phyloP scores from a whole-genome alignment of 768 basidiomycete genomes.

The Mycena filopes region DNA sequence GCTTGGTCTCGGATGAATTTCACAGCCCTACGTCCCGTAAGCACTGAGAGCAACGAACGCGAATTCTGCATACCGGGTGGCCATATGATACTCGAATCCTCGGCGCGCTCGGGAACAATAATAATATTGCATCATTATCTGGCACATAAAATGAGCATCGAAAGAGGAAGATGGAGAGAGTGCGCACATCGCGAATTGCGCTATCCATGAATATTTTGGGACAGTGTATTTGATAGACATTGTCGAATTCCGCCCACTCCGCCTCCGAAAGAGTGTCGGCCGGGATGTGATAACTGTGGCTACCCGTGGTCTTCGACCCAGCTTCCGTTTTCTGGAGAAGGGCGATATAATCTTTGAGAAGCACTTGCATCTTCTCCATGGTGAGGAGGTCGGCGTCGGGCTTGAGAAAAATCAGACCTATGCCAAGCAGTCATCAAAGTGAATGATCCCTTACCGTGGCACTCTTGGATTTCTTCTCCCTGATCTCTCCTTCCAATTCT shows the following conservation, averaged over 20 bases:
- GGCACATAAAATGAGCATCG: conserved; percentile 31
- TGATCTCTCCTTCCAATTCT: conserved; percentile 52
- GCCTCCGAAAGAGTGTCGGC: conserved; percentile 72
- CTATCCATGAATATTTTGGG: conserved; percentile 84
- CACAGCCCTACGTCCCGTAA: conserved; percentile 64
- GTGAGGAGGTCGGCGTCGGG: conserved; percentile 29
- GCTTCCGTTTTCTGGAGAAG: conserved; percentile 61
- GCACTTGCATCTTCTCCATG: conserved; percentile 60
- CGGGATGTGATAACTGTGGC: conserved; percentile 70
- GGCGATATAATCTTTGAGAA: conserved; percentile 70
- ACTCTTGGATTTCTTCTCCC: conserved; percentile 22
- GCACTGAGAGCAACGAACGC: conserved; percentile 14
- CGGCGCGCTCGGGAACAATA: conserved; percentile 80
- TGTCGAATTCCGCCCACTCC: conserved; percentile 86
- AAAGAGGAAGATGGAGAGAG: not conserved
- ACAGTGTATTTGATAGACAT: conserved; percentile 91
- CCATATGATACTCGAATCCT: conserved; percentile 90
- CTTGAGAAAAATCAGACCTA: not conserved
- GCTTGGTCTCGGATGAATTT: conserved; percentile 91
- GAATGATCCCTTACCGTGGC: conserved; percentile 1
- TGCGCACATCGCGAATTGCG: conserved; percentile 79
- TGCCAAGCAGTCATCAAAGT: not conserved
- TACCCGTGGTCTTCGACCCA: conserved; percentile 41
- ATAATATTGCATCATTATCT: conserved; percentile 92
- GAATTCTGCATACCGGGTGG: conserved; percentile 69